Evolutionary conservation across 345 rosid species (phyloP), one percentile per base, ranked within the genome.

Genomic region (Capsella bursapastoris): DNA sequence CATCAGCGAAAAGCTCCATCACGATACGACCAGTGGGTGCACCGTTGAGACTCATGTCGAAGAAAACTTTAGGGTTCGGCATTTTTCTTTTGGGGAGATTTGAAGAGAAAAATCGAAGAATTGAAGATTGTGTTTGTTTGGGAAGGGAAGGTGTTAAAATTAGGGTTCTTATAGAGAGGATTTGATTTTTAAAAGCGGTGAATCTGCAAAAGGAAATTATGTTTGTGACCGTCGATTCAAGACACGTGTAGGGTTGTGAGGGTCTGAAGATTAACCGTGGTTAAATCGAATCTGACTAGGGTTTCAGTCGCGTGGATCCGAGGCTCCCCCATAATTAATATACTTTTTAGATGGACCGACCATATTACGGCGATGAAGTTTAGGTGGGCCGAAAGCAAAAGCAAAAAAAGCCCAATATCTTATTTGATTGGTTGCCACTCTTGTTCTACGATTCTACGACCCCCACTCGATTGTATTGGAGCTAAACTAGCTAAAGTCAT

Each of bases 1-100:
- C 65, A 10, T 87, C 87, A 2, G 78, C 80, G 72, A 3, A 86
- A 12, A 85, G 86, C 79, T 87, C 90, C 82, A 86, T 85, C 78
- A 80, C 80, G 70, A 87, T 70, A 64, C 86, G 52, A 6, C 86
- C 87, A 3, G 77, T 80, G 0, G 74, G 59, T 13, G 58, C 2
- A 0, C 83, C 84, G 52, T 79, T 82, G 57, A 82, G 16, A 7
- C 82, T 6, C 66, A 87, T 67, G 72, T 85, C 87, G 44, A 87
- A 83, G 80, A 76, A 85, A 0, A 84, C 83, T 69, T 1, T 84
- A 38, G 88, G 90, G 78, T 81, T 83, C 1, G 79, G 1, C 82
- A 78, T 81, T 1, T 45, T 73, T 52, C 14, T 1, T 56, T 73
- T 41, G 14, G 25, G 8, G 8, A 48, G 44, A 56, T 32, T 34